phyloP scores from a whole-genome alignment of 805 yeast genomes.

The Metschnikowia baotianmanensis region DNA sequence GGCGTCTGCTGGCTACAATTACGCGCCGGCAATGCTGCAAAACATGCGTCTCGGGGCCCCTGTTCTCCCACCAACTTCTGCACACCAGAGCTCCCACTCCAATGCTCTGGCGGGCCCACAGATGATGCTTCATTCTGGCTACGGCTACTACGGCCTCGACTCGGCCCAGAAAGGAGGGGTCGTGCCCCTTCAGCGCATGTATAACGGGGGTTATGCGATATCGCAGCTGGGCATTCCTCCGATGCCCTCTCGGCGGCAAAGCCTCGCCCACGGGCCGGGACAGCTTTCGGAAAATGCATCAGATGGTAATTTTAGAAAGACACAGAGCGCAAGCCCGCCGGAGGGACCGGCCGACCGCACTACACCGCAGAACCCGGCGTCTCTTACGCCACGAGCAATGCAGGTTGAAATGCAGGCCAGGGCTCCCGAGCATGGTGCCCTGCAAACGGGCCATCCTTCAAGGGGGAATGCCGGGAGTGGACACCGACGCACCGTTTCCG shows the following conservation, averaged over 20 bases:
- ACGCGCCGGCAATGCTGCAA: constrained; percentile 1
- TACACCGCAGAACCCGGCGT: constrained; percentile 4
- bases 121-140: neutral
- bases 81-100: neutral
- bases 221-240: neutral
- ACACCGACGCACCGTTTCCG: constrained; percentile 29
- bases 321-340: constrained; percentile 9
- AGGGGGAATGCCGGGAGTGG: constrained; percentile 20
- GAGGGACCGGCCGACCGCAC: constrained; percentile 1
- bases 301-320: neutral
- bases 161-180: neutral
- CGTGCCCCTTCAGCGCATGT: constrained; percentile 2
- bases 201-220: neutral
- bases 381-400: constrained; percentile 11
- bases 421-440: neutral
- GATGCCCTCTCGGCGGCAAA: constrained; percentile 5
- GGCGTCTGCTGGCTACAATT: constrained; percentile 2
- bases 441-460: constrained; percentile 11
- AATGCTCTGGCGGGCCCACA: neutral
- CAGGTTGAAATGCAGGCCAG: neutral
- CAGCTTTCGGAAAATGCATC: neutral
- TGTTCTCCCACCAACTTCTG: constrained; percentile 1
- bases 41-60: neutral
- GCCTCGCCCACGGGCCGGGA: constrained; percentile 3
- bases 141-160: neutral